phyloP scores from a whole-genome alignment of 495 filamentous ascomycete genomes.

The Staphylotrichum tortipilum region DNA sequence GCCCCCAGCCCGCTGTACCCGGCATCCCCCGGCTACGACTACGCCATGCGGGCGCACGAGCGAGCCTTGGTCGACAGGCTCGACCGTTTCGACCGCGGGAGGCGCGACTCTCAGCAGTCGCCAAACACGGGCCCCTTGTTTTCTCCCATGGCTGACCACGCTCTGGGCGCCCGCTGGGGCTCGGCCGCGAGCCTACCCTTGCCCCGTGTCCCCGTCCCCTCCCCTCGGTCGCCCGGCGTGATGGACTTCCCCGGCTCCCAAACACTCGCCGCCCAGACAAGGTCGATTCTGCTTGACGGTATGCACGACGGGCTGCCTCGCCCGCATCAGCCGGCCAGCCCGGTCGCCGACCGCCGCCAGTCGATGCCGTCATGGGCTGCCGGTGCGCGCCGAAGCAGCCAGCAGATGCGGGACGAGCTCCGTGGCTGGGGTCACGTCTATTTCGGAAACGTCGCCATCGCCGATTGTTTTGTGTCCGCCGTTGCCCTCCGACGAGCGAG shows the following conservation, averaged over 20 bases:
- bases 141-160: slow-evolving; percentile 23
- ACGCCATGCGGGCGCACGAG: slow-evolving; percentile 31
- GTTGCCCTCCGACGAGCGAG: slow-evolving; percentile 28
- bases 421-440: slow-evolving; percentile 29
- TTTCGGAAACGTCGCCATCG: slow-evolving; percentile 24
- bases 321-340: not conserved
- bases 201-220: slow-evolving; percentile 8
- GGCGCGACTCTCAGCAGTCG: slow-evolving; percentile 9
- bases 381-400: slow-evolving; percentile 10
- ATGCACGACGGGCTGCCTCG: not conserved
- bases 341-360: slow-evolving; percentile 13
- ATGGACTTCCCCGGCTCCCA: slow-evolving; percentile 10
- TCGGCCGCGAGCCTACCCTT: slow-evolving; percentile 11
- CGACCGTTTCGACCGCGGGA: slow-evolving; percentile 30
- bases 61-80: slow-evolving; percentile 33
- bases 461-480: slow-evolving; percentile 35
- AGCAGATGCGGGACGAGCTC: slow-evolving; percentile 20
- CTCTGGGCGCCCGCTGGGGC: slow-evolving; percentile 3
- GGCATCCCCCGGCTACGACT: slow-evolving; percentile 26
- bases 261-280: slow-evolving; percentile 20
- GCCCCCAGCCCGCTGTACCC: slow-evolving; percentile 33
- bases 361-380: slow-evolving; percentile 12
- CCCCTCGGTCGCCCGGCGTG: slow-evolving; percentile 1
- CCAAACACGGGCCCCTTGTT: slow-evolving; percentile 13
- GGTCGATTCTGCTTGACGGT: slow-evolving; percentile 24